phyloP scores from a whole-genome alignment of 805 yeast genomes.

The Yamadazyma ubonensis region DNA sequence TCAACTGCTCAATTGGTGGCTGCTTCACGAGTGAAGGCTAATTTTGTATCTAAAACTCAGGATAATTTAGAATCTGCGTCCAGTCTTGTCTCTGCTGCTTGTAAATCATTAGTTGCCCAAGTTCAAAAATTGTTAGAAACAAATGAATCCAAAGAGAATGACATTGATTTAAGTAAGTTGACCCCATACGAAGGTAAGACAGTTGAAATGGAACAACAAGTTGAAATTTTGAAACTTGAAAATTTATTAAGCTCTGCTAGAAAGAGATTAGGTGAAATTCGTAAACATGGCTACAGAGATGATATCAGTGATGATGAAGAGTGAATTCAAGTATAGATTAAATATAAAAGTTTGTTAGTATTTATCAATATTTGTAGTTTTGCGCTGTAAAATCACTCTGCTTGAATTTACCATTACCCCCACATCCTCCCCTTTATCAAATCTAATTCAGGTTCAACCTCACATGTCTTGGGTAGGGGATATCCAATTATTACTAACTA shows the following conservation, averaged over 20 bases:
- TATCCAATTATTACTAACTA: too few species aligned
- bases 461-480: too few species aligned
- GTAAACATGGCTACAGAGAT: slow-evolving; percentile 73
- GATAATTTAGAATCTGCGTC: slow-evolving; percentile 69
- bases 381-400: too few species aligned
- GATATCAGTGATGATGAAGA: slow-evolving; percentile 56
- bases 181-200: slow-evolving; percentile 81
- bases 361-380: too few species aligned
- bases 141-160: slow-evolving; percentile 32
- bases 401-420: too few species aligned
- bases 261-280: slow-evolving; percentile 78
- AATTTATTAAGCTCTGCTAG: slow-evolving; percentile 69
- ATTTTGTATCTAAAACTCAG: slow-evolving; percentile 73
- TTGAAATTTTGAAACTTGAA: slow-evolving; percentile 80
- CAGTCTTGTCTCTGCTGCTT: slow-evolving; percentile 69
- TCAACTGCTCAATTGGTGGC: slow-evolving; percentile 91
- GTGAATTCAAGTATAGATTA: too few species aligned
- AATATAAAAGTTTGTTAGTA: too few species aligned
- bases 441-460: too few species aligned
- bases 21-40: slow-evolving; percentile 83
- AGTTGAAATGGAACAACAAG: slow-evolving; percentile 90
- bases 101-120: slow-evolving; percentile 66
- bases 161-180: slow-evolving; percentile 64
- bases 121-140: slow-evolving; percentile 60
- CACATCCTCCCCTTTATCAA: too few species aligned